Percentiles rank a stretch among this genome's conserved stretches.
phyloP scores from a whole-genome alignment of 345 rosid species.

The Bruguiera parviflora region DNA sequence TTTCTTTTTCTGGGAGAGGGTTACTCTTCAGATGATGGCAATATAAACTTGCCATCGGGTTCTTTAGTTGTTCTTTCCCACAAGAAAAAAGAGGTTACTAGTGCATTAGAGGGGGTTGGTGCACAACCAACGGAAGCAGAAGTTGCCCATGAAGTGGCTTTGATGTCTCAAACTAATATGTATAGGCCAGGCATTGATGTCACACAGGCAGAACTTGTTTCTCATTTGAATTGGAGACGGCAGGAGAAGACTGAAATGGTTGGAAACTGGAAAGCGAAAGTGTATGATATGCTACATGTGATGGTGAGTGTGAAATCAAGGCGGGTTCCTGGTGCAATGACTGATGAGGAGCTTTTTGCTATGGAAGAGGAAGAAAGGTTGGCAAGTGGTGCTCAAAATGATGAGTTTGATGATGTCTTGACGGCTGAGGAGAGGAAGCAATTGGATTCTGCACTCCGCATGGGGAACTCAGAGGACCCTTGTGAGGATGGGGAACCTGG shows the following conservation, averaged over 20 bases:
- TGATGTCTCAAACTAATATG: constrained; percentile 98
- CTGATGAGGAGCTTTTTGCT: constrained; percentile 94
- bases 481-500: constrained; percentile 74
- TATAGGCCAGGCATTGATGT: constrained; percentile 98
- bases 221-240: constrained; percentile 94
- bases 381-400: constrained; percentile 54
- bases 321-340: constrained; percentile 97
- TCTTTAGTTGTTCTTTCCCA: constrained; percentile 88
- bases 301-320: constrained; percentile 97
- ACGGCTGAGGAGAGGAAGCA: constrained; percentile 92
- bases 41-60: constrained; percentile 55
- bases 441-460: constrained; percentile 66
- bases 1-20: constrained; percentile 19
- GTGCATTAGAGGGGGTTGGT: constrained; percentile 98
- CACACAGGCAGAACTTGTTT: constrained; percentile 88
- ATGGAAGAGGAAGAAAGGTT: constrained; percentile 69
- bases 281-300: constrained; percentile 95
- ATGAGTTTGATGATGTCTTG: constrained; percentile 74
- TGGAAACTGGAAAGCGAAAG: constrained; percentile 94
- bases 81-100: constrained; percentile 89
- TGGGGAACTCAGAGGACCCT: constrained; percentile 58
- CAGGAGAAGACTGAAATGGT: constrained; percentile 95
- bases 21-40: constrained; percentile 69
- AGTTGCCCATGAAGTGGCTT: constrained; percentile 85
- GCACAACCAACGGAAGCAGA: constrained; percentile 87